Conservation (phyloP, 2,329 filamentous ascomycete genomes). For the Epichloe elymi region DNA sequence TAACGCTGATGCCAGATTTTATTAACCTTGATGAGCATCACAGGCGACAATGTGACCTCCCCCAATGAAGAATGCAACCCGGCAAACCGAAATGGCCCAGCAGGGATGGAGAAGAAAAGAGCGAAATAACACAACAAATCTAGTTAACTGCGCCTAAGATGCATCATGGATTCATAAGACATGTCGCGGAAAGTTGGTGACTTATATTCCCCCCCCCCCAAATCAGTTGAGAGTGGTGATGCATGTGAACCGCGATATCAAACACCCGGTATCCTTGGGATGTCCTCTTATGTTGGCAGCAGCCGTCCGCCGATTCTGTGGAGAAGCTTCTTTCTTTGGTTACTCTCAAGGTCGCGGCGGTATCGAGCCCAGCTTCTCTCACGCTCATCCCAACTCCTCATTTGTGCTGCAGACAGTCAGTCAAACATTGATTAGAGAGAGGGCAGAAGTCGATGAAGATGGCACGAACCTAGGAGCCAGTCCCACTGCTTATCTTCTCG, state of each 20-base stretch:
- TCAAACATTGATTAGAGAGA: not conserved
- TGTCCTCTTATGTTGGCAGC: conserved; percentile 5
- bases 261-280: not conserved
- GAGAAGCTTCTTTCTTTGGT: conserved; percentile 24
- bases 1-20: not conserved
- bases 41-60: not conserved
- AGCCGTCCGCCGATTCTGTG: conserved; percentile 26
- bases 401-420: conserved; percentile 28
- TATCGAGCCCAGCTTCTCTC: conserved; percentile 33
- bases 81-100: not conserved
- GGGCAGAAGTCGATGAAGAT: not conserved
- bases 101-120: not conserved
- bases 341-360: conserved; percentile 24
- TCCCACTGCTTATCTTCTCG: conserved; percentile 48
- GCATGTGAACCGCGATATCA: not conserved
- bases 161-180: conserved; percentile 4
- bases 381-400: conserved; percentile 37
- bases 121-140: not conserved
- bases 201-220: not conserved
- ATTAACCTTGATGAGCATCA: not conserved
- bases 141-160: conserved; percentile 7
- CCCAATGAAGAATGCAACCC: not conserved
- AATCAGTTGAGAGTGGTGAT: not conserved
- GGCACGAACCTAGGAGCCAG: conserved; percentile 40
- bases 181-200: not conserved